Percentiles rank a stretch among this genome's conserved stretches.
Conservation (phyloP, 768 basidiomycete genomes). For the Piloderma croceum region DNA sequence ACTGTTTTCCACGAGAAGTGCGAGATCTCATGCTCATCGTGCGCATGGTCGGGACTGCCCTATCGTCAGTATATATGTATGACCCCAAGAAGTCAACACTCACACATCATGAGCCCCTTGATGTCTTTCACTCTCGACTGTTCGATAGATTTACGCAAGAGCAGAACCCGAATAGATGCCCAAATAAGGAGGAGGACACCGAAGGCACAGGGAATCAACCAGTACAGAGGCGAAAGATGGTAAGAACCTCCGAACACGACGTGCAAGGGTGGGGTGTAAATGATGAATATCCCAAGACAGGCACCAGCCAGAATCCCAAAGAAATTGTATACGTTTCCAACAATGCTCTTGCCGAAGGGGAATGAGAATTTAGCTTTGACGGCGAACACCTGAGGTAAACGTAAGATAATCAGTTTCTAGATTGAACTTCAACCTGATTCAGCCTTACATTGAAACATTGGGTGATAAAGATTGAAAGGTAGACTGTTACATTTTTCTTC, state of each 20-base stretch:
- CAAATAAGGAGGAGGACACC: constrained; percentile 51
- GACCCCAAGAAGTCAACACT: constrained; percentile 22
- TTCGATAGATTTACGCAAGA: constrained; percentile 52
- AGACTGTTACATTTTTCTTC: constrained; percentile 29
- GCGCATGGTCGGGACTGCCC: constrained; percentile 56
- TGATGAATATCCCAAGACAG: constrained; percentile 58
- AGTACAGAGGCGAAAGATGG: constrained; percentile 57
- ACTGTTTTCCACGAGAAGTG: too few species aligned
- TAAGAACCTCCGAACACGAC: constrained; percentile 61
- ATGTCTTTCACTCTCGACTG: constrained; percentile 57
- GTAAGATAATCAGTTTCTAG: background rate
- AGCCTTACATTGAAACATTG: constrained; percentile 64
- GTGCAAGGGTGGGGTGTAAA: constrained; percentile 65
- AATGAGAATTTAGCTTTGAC: constrained; percentile 59
- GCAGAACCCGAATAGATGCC: constrained; percentile 53
- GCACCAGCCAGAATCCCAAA: constrained; percentile 56
- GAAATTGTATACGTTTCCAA: constrained; percentile 63
- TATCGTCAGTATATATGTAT: constrained; percentile 1
- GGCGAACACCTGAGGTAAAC: constrained; percentile 45
- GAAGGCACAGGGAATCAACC: constrained; percentile 61
- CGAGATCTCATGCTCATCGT: constrained; percentile 58
- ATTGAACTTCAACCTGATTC: constrained; percentile 1
- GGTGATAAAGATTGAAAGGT: constrained; percentile 60
- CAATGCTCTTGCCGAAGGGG: constrained; percentile 54
- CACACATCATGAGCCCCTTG: constrained; percentile 68